Evolutionary conservation across 2,329 filamentous ascomycete genomes (phyloP), one percentile per base, ranked within the genome.

Genomic region (Scedosporium aurantiacum): DNA sequence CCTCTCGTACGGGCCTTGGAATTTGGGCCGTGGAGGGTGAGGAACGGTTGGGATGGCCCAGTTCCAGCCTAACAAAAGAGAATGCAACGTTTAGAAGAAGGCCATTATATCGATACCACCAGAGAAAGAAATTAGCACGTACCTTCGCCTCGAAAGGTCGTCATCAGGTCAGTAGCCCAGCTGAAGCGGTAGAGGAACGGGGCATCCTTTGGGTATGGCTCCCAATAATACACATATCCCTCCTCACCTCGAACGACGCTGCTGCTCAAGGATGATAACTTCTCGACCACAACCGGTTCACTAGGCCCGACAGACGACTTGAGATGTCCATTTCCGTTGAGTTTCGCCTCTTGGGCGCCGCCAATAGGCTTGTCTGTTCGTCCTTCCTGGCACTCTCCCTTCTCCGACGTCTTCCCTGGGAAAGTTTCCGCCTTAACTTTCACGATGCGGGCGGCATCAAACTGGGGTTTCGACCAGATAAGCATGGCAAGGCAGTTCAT

Each of bases 101-200:
- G 5, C 10, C 32, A 37, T 37, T 37, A 40, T 14, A 23, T 3
- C 10, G 14, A 27, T 28, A 10, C 12, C 6, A 23, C 47, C 21
- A 23, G 6, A 57, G 61, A 27, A 57, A 56, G 23, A 16, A n/a
- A n/a, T 28, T 25, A 37, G 54, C n/a, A 27, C 75, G 64, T 72
- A 80, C 83, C 83, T 28, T 78, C 75, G 47, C 82, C 78, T 43
- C 84, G 77, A 65, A 84, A 80, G 60, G 79, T 80, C 32, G 74
- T 73, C 14, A 78, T 70, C n/a, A 87, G 73, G 65, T 86, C 83
- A 16, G 77, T 67, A 0, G 77, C 73, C 84, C 84, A 87, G 64
- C 73, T 72, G 6, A 86, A 68, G 10, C 84, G 78, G 47, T 79
- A 70, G 25, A 67, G 59, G 55, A 84, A 78, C 0, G 79, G 69